phyloP scores from a whole-genome alignment of 192 early-diverging fungal genomes.

The Linnemannia exigua region DNA sequence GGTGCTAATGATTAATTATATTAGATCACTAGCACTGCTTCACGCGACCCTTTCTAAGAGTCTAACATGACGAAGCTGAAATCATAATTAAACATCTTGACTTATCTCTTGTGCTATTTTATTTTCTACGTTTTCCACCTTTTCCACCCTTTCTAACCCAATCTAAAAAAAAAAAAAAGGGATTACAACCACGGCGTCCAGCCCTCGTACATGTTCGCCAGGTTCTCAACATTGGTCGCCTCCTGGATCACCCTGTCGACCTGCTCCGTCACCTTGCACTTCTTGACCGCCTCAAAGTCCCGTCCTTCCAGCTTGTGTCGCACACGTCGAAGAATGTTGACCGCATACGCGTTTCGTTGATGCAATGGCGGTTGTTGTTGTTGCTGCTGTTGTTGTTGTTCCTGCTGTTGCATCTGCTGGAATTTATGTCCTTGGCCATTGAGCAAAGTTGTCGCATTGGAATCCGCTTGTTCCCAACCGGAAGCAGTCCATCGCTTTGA shows the following conservation, averaged over 20 bases:
- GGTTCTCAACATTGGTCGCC: slow-evolving; percentile 75
- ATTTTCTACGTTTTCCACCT: neutral
- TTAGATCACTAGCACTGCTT: no score
- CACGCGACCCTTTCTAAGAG: no score
- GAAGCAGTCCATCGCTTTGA: slow-evolving; percentile 8
- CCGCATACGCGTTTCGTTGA: slow-evolving; percentile 71
- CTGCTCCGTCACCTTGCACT: slow-evolving; percentile 74
- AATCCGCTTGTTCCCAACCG: slow-evolving; percentile 19
- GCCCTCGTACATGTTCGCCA: slow-evolving; percentile 89
- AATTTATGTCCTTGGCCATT: slow-evolving; percentile 14
- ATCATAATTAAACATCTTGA: no score
- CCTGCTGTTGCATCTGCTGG: neutral
- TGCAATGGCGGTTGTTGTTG: slow-evolving; percentile 33
- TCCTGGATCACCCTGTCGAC: slow-evolving; percentile 75
- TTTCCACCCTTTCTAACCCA: no score
- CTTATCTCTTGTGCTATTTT: neutral
- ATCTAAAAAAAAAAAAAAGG: no score
- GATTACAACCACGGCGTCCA: slow-evolving; percentile 90
- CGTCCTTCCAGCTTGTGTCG: slow-evolving; percentile 76
- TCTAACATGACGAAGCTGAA: no score
- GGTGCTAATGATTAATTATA: no score
- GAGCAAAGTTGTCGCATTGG: neutral
- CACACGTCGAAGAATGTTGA: slow-evolving; percentile 73
- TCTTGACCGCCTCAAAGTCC: slow-evolving; percentile 65
- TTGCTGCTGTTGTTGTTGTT: slow-evolving; percentile 18